Evolutionary conservation across 192 early-diverging fungal species (phyloP).

Genomic region (Coemansia sp.): DNA sequence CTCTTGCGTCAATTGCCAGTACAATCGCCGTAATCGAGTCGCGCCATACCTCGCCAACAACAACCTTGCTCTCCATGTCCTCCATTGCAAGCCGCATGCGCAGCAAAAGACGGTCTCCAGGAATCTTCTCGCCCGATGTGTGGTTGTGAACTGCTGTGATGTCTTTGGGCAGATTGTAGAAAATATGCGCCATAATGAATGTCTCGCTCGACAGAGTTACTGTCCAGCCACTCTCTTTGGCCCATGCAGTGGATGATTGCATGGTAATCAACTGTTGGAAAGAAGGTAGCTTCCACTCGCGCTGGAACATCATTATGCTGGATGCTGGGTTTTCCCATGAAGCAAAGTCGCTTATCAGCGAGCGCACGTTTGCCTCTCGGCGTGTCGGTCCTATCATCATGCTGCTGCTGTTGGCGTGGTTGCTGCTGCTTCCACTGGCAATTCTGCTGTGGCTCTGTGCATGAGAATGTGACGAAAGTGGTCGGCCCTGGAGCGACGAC

Average conservation of each 20-base stretch:
- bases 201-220: constrained; percentile 54
- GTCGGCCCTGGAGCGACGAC: constrained; percentile 27
- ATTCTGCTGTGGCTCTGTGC: constrained; percentile 26
- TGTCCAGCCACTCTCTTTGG: constrained; percentile 45
- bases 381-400: constrained; percentile 36
- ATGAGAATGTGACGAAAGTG: constrained; percentile 49
- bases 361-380: constrained; percentile 40
- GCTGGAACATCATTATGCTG: constrained; percentile 57
- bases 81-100: constrained; percentile 56
- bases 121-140: constrained; percentile 30
- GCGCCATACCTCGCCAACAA: constrained; percentile 49
- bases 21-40: constrained; percentile 53
- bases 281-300: constrained; percentile 57
- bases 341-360: constrained; percentile 53
- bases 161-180: constrained; percentile 49
- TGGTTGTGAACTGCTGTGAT: constrained; percentile 22
- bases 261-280: constrained; percentile 52
- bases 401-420: constrained; percentile 16
- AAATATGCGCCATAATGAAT: constrained; percentile 53
- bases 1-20: constrained; percentile 50
- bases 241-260: constrained; percentile 46
- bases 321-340: constrained; percentile 52
- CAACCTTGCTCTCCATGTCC: constrained; percentile 41
- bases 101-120: constrained; percentile 51
- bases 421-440: constrained; percentile 21